Conservation (phyloP, 1,284 basidiomycete genomes). For the Cryptococcus sp. region DNA sequence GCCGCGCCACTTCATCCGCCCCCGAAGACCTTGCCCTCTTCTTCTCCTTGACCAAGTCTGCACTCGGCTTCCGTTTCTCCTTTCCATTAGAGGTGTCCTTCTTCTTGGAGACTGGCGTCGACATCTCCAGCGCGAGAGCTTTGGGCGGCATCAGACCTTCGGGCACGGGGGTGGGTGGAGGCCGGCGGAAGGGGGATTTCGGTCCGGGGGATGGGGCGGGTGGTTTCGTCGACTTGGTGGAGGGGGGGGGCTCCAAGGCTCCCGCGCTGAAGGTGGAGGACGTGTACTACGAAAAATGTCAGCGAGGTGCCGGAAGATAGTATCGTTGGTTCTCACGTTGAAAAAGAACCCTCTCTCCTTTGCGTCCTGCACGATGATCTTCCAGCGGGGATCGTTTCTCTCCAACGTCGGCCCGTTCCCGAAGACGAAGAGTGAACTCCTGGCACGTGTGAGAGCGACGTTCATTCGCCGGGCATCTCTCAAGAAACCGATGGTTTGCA, state of each 20-base stretch:
- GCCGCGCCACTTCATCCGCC: not conserved
- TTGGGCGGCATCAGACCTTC: slow-evolving; percentile 11
- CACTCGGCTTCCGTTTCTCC: slow-evolving; percentile 12
- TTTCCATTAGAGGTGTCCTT: not conserved
- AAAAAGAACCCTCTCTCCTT: slow-evolving; percentile 52
- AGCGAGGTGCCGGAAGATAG: slow-evolving; percentile 10
- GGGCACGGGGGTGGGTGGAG: not conserved
- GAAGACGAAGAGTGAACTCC: slow-evolving; percentile 88
- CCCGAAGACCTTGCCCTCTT: slow-evolving; percentile 7
- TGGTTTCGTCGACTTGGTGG: slow-evolving; percentile 19
- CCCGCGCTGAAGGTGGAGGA: slow-evolving; percentile 22
- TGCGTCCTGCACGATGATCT: slow-evolving; percentile 72
- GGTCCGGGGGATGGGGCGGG: not conserved
- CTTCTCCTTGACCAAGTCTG: slow-evolving; percentile 6
- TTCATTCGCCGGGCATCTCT: slow-evolving; percentile 86
- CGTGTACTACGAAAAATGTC: slow-evolving; percentile 20
- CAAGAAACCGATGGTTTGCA: slow-evolving; percentile 81
- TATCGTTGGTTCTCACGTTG: slow-evolving; percentile 42
- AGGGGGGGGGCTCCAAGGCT: slow-evolving; percentile 7
- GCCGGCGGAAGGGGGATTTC: not conserved
- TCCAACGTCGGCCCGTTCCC: slow-evolving; percentile 85
- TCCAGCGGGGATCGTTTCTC: slow-evolving; percentile 77
- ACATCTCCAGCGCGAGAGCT: slow-evolving; percentile 5
- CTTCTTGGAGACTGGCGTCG: not conserved
- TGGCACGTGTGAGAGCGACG: slow-evolving; percentile 93